phyloP scores from a whole-genome alignment of 768 basidiomycete species.

The Serendipita vermifera region DNA sequence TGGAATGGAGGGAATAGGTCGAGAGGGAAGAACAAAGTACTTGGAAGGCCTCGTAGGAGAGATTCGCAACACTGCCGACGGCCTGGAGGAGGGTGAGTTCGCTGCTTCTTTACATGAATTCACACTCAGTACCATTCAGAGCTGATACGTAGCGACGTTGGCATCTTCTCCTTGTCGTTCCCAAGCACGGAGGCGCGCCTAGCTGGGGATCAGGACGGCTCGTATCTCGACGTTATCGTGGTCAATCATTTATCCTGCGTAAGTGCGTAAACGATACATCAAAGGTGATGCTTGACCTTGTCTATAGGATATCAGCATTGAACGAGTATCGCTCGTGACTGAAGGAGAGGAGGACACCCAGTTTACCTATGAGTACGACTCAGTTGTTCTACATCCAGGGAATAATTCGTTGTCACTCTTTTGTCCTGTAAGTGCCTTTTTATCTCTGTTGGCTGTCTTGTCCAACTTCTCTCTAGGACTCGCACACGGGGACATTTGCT shows the following conservation, averaged over 20 bases:
- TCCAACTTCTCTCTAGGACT: neutral
- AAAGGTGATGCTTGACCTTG: constrained; percentile 11
- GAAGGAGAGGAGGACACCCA: constrained; percentile 50
- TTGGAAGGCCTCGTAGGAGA: constrained; percentile 37
- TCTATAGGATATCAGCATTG: constrained; percentile 43
- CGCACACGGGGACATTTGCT: neutral
- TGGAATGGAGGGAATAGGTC: no score
- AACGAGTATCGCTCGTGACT: constrained; percentile 49
- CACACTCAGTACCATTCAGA: constrained; percentile 33
- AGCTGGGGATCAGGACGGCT: constrained; percentile 54
- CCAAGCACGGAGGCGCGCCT: no score
- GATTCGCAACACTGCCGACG: constrained; percentile 36
- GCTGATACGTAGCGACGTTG: no score
- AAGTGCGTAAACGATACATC: constrained; percentile 23
- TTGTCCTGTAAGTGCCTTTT: constrained; percentile 48
- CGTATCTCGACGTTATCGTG: constrained; percentile 44
- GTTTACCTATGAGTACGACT: constrained; percentile 39
- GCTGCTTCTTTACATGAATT: neutral
- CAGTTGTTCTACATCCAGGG: constrained; percentile 42
- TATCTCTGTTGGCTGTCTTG: neutral
- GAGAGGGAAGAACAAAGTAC: constrained; percentile 40
- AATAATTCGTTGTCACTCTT: constrained; percentile 43
- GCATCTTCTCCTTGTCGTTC: no score
- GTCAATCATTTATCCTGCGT: constrained; percentile 67
- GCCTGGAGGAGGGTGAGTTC: constrained; percentile 42